Evolutionary conservation across 306 rosid genomes (phyloP), one percentile per base, ranked within the genome.

Genomic region (Rosa persica): DNA sequence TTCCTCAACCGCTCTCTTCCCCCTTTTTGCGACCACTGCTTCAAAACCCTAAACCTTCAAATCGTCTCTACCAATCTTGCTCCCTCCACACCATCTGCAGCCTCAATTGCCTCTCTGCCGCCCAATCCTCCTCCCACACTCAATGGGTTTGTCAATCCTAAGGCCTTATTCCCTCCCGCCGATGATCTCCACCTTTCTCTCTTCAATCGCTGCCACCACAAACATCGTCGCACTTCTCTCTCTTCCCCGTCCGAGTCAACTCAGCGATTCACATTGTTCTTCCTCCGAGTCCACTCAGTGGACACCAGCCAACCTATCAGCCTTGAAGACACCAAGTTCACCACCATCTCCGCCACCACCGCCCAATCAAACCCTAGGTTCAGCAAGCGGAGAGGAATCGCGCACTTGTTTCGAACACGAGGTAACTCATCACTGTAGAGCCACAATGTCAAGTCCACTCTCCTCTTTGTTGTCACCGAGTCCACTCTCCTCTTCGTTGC

Each of bases 251-350:
- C 40, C n/a, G 11, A 62, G 68, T 62, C 42, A 12, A 62, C 68
- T 62, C 68, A 62, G n/a, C 78, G 72, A 40, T 60, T 68, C 85
- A 76, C 77, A 69, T 93, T 95, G 99, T 89, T 93, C 85, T 87
- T 90, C 82, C 89, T 95, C 76, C 90, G 90, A 85, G 90, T 95
- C 23, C 98, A 95, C 88, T 88, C 98, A 5, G 96, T 91, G 30
- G 99, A 95, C 74, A 34, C 85, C 57, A 91, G 86, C n/a, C 89
- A 84, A 44, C 85, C 89, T 54, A 81, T 93, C 1, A 58, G 77
- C 57, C 73, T 83, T 42, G 83, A 75, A 49, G 72, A 49, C 76
- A 64, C 89, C 42, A 74, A 85, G 79, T 49, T 73, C 83, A 47
- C 70, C 74, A 75, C 85, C 72, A 61, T 83, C 43, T 70, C 77